Evolutionary conservation across 805 yeast species (phyloP), one percentile per base, ranked within the genome.

Genomic region (Kodamaea fukazawae): DNA sequence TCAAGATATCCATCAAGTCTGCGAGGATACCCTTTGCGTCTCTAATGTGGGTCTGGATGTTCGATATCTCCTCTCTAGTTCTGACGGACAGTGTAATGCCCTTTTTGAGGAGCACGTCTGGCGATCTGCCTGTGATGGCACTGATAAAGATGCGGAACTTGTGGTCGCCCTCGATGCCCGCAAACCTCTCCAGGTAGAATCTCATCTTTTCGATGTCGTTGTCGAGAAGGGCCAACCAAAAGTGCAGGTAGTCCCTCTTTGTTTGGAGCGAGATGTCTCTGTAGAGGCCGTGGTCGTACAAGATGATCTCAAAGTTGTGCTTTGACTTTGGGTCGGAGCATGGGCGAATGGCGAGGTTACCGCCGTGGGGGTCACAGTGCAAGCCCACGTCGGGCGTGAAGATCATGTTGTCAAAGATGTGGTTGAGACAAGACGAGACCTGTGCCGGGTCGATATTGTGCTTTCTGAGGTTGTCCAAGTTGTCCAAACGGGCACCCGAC

Each of bases 321-420:
- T 43, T 44, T n/a, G 12, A n/a, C 26, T 38, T 38, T 2, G 31
- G 37, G 8, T 13, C 11, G 3, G 26, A 18, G 12, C 7, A 9
- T 30, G 33, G 22, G 41, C 89, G 69, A 15, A 93, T 87, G 0
- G 98, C 96, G 43, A 93, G 67, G 54, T 93, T 93, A 0, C 99
- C 99, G 8, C 96, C 96, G 59, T 93, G 99, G 1, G 99, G 99
- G 59, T 93, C 99, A 65, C 99, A 93, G 59, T 93, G 99, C 31
- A 93, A 76, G 1, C 91, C 87, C 15, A 88, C 96, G 18, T 80
- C 82, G 0, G 96, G 95, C 2, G 95, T 83, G 67, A 93, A 93
- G 29, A 93, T 88, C 99, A 93, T 93, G 55, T 80, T 82, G 66
- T 91, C 87, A 70, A 93, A 93, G 20, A 88, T 81, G 51, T 91